Evolutionary conservation across 2,329 filamentous ascomycete species (phyloP), one percentile per base, ranked within the genome.

Genomic region (Hymenoscyphus fraxineus): DNA sequence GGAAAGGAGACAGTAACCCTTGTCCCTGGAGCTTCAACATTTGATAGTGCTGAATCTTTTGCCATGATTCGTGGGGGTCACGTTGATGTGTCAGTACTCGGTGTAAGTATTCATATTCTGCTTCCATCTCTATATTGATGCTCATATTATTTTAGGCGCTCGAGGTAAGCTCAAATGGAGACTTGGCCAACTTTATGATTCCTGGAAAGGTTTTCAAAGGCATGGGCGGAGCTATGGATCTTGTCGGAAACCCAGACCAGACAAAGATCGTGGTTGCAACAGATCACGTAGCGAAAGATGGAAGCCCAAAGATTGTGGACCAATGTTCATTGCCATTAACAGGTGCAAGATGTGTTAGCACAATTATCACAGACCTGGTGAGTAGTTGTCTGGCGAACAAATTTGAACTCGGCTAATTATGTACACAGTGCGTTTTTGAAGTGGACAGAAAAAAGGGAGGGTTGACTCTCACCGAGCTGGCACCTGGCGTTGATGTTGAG

Each of bases 181-280:
- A 96, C 74, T 78, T 96, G 61, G 92, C 92, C 57, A 95, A 95
- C 78, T 96, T 92, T 81, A 95, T 95, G 89, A 90, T 96, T 67
- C 92, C 92, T 0, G 92, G 92, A 31, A 95, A 94, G 77, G 86
- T 92, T 12, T 87, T 93, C 78, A 95, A 95, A 82, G 92, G 92
- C 19, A 95, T 96, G 88, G 92, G 92, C 66, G 88, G 88, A 35
- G 88, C 88, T 19, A 91, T 91, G 88, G 88, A 91, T 74, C 78
- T 91, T 7, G 87, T 91, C 12, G 87, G 85, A 44, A 90, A 90
- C 76, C 88, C 88, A 0, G 85, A 88, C 69, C 81, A 83, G 71
- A 91, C 88, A 69, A 90, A 89, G 80, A 88, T 91, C 69, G 86
- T 91, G 4, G 87, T 90, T 2, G 84, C 87, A 0, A 90, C 87